These are phyloP conservation scores for Talaromyces stipitatus DNA, from an alignment of 495 filamentous ascomycete species.

Conservation along the genomic window DNA sequence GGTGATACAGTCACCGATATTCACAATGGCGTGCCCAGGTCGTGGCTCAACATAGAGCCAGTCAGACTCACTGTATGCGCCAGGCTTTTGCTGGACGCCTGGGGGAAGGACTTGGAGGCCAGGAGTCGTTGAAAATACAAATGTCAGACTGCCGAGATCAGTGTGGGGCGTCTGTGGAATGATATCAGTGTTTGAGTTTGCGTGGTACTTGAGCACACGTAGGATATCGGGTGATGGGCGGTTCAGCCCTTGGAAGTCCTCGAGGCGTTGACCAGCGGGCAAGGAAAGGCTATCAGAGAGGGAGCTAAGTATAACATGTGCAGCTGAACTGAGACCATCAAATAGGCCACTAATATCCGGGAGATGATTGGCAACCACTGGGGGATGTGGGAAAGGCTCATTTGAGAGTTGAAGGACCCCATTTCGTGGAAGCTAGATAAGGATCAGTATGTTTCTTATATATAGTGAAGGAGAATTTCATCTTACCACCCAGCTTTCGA, in stretches of 20 bases:
- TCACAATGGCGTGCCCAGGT: constrained; percentile 43
- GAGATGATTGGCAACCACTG: not conserved
- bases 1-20: constrained; percentile 51
- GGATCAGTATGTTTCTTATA: not conserved
- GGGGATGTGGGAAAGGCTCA: not conserved
- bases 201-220: not conserved
- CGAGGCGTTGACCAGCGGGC: not conserved
- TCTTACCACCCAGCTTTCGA: constrained; percentile 1
- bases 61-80: constrained; percentile 11
- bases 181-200: not conserved
- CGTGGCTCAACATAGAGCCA: constrained; percentile 46
- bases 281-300: not conserved
- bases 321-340: not conserved
- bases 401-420: not conserved
- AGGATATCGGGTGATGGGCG: not conserved
- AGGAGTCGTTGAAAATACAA: constrained; percentile 47
- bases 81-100: constrained; percentile 14
- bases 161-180: constrained; percentile 30
- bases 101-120: constrained; percentile 47
- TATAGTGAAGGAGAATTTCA: not conserved
- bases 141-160: constrained; percentile 49
- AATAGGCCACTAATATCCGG: not conserved
- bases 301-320: not conserved
- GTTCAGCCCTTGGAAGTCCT: not conserved
- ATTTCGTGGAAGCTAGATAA: not conserved